Evolutionary conservation across 2,329 filamentous ascomycete species (phyloP).

Genomic region (Claviceps sp.): DNA sequence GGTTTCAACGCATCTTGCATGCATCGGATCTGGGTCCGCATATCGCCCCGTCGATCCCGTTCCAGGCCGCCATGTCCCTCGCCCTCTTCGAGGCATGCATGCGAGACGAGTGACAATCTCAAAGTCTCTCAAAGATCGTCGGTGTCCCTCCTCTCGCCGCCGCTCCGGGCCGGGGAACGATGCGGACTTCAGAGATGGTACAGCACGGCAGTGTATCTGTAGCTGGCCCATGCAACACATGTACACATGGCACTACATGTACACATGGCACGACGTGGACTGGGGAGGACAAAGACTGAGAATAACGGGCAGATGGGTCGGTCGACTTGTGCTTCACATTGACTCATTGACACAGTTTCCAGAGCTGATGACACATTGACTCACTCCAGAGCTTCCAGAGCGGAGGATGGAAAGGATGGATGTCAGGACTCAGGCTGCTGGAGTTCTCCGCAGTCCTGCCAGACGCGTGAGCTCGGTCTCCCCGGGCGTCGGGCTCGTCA

Average conservation of each 20-base stretch:
- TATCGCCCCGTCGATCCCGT: not conserved
- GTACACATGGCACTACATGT: no score
- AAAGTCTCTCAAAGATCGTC: not conserved
- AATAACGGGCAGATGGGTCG: not conserved
- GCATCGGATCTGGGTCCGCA: not conserved
- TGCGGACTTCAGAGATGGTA: no score
- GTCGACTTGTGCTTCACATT: not conserved
- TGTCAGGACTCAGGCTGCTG: not conserved
- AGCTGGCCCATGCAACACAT: no score
- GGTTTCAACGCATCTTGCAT: not conserved
- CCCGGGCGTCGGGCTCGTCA: not conserved
- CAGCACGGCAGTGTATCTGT: no score
- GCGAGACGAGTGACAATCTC: not conserved
- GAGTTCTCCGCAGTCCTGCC: not conserved
- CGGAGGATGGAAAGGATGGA: not conserved
- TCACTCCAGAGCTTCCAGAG: not conserved
- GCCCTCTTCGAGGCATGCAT: not conserved
- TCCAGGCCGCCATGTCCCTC: not conserved
- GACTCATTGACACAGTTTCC: not conserved
- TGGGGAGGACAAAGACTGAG: not conserved
- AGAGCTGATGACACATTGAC: not conserved
- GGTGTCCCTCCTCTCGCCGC: not conserved
- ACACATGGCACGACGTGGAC: not conserved
- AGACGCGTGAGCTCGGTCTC: not conserved
- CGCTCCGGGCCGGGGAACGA: no score